phyloP scores from a whole-genome alignment of 352 stramenopile species.

The Blastocystis sp. region DNA sequence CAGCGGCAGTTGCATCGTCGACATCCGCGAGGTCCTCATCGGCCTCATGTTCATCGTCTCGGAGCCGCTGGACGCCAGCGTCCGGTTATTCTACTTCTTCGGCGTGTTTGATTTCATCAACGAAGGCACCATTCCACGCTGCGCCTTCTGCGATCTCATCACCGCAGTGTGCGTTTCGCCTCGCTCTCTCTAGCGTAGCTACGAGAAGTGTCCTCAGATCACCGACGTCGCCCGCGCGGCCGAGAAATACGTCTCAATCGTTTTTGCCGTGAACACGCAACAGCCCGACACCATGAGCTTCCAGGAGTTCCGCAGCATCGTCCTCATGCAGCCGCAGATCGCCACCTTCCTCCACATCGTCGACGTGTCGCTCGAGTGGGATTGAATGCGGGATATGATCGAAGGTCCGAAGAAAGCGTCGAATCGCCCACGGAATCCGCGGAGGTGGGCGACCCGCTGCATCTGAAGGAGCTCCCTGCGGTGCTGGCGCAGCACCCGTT shows the following conservation, averaged over 20 bases:
- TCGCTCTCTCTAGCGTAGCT: neutral
- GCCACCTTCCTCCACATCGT: neutral
- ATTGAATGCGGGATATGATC: too few relatives aligned
- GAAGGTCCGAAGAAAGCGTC: neutral
- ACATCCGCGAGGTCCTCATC: neutral
- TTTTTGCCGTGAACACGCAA: slow-evolving; percentile 26
- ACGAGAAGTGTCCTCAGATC: neutral
- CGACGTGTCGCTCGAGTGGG: neutral
- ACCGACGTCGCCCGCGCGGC: neutral
- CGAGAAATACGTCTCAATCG: slow-evolving; percentile 24
- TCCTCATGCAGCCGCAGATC: slow-evolving; percentile 31
- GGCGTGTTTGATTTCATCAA: neutral
- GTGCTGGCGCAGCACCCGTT: slow-evolving; percentile 7
- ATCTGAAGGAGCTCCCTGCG: neutral
- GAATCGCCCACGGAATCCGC: neutral
- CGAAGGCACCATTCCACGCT: neutral
- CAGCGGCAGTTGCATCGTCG: neutral
- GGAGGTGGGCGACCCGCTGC: neutral
- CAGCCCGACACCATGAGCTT: neutral
- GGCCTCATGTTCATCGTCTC: neutral
- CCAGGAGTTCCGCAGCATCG: slow-evolving; percentile 34
- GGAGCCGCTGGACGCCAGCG: neutral
- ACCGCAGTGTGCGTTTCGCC: neutral
- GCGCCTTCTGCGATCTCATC: neutral
- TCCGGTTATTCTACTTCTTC: slow-evolving; percentile 7